These are phyloP conservation scores for Litchi chinensis DNA, from an alignment of 345 rosid genomes.

Conservation along the genomic window DNA sequence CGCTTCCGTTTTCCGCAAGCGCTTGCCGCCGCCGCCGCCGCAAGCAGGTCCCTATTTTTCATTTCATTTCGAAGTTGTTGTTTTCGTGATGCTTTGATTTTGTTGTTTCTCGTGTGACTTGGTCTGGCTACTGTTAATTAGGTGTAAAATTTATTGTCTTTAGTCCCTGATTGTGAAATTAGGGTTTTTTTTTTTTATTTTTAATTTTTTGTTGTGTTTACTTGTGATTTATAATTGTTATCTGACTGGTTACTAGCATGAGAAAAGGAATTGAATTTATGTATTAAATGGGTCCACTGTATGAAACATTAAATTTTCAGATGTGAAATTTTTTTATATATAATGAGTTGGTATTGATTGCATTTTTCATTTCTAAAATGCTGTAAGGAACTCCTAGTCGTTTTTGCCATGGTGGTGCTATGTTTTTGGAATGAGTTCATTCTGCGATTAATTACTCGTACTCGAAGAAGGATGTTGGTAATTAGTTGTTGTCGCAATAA, in stretches of 20 bases:
- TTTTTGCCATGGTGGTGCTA: not conserved
- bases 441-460: not conserved
- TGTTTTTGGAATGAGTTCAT: not conserved
- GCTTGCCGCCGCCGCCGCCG: conserved; percentile 53
- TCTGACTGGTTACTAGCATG: not conserved
- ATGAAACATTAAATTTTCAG: not conserved
- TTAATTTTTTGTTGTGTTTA: not conserved
- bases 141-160: not conserved
- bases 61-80: conserved; percentile 8
- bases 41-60: conserved; percentile 36
- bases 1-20: conserved; percentile 73
- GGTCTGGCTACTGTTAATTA: not conserved
- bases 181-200: not conserved
- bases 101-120: not conserved
- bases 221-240: not conserved
- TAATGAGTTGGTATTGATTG: not conserved
- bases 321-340: not conserved
- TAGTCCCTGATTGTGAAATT: not conserved
- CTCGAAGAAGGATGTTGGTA: not conserved
- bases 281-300: not conserved
- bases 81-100: not conserved
- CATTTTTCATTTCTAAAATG: not conserved
- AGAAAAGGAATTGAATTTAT: not conserved
- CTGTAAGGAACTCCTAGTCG: not conserved
- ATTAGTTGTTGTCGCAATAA: not conserved